Evolutionary conservation across 371 early-diverging fungal species (phyloP).

Genomic region (Syncephalastrum sp.): DNA sequence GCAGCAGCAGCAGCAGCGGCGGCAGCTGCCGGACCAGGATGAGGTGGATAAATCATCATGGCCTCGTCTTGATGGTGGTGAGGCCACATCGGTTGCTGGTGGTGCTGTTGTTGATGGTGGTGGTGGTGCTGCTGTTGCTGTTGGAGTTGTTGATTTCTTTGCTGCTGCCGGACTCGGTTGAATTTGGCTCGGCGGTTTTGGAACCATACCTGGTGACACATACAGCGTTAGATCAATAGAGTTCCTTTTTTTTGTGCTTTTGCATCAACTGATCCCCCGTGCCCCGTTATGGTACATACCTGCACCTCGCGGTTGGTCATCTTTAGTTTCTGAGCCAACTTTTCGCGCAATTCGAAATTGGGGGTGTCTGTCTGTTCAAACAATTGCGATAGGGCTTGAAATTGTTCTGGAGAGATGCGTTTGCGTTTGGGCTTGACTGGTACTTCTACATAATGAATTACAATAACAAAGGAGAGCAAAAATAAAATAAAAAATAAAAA

Average conservation of each 20-base stretch:
- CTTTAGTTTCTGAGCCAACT: slow-evolving; percentile 76
- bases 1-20: neutral
- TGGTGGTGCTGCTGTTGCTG: slow-evolving; percentile 6
- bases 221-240: slow-evolving; percentile 22
- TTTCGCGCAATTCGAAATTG: slow-evolving; percentile 80
- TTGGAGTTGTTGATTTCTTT: slow-evolving; percentile 16
- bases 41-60: slow-evolving; percentile 6
- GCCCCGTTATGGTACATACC: slow-evolving; percentile 33
- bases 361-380: slow-evolving; percentile 86
- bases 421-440: slow-evolving; percentile 66
- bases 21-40: slow-evolving; percentile 3
- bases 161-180: slow-evolving; percentile 23
- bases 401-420: slow-evolving; percentile 73
- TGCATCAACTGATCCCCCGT: neutral
- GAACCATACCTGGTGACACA: slow-evolving; percentile 35
- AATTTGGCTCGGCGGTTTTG: slow-evolving; percentile 34
- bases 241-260: slow-evolving; percentile 10
- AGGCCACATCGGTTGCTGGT: neutral
- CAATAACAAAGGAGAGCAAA: slow-evolving; percentile 6
- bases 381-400: slow-evolving; percentile 61
- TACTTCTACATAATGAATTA: slow-evolving; percentile 5
- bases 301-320: slow-evolving; percentile 96
- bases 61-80: slow-evolving; percentile 5
- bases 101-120: slow-evolving; percentile 9
- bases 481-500: slow-evolving; percentile 1